Conservation (phyloP, 1,139 yeast species). For the Diutina sp. region DNA sequence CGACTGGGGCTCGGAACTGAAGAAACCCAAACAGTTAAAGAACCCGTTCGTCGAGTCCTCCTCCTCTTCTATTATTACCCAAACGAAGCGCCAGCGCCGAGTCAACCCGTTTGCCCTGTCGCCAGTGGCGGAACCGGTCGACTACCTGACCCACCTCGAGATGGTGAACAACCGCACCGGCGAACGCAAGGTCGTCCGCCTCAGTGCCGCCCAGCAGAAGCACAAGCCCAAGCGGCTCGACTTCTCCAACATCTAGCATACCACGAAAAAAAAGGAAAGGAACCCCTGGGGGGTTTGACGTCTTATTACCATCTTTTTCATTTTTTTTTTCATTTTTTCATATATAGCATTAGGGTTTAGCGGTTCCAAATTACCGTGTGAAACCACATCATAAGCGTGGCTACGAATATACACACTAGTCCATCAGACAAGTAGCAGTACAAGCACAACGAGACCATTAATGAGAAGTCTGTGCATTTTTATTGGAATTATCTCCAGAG, state of each 20-base stretch:
- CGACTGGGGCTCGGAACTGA: neutral
- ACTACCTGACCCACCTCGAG: conserved; percentile 28
- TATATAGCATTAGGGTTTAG: neutral
- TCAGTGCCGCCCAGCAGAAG: conserved; percentile 21
- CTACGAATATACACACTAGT: neutral
- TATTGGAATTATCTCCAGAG: too few species aligned
- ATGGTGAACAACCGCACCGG: conserved; percentile 27
- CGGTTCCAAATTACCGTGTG: neutral
- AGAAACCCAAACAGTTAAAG: neutral
- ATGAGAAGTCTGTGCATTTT: too few species aligned
- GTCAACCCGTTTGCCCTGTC: neutral
- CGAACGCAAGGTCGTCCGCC: conserved; percentile 18
- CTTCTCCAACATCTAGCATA: conserved; percentile 9
- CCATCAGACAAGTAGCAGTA: neutral
- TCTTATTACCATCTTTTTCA: neutral
- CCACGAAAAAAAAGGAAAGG: neutral
- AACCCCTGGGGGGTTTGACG: neutral
- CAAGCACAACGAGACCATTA: neutral
- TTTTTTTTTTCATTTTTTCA: too few species aligned
- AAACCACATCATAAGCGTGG: neutral
- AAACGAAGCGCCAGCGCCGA: neutral
- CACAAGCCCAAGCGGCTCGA: conserved; percentile 30
- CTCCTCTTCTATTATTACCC: neutral
- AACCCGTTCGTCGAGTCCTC: neutral
- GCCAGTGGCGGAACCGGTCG: conserved; percentile 7